These are phyloP conservation scores for Talaromyces sp. DNA, from an alignment of 2,329 filamentous ascomycete genomes.

Conservation along the genomic window DNA sequence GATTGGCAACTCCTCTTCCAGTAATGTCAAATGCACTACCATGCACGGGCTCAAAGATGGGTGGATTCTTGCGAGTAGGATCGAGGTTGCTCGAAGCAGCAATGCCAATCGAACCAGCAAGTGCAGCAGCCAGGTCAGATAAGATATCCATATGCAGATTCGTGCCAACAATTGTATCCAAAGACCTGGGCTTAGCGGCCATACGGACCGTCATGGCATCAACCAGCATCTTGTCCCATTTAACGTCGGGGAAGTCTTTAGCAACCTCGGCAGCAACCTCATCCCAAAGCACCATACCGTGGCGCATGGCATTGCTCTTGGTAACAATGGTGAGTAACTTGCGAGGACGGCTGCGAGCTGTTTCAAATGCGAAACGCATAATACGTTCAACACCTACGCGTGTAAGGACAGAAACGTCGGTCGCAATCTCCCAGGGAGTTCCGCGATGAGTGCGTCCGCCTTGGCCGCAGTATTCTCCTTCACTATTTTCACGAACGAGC, in stretches of 20 bases:
- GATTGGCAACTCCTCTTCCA: conserved; percentile 58
- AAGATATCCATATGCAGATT: conserved; percentile 63
- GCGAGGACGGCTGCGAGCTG: conserved; percentile 55
- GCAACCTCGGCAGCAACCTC: conserved; percentile 58
- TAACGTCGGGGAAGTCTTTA: conserved; percentile 60
- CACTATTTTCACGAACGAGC: conserved; percentile 65
- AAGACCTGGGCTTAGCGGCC: conserved; percentile 58
- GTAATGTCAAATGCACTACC: conserved; percentile 59
- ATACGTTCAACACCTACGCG: conserved; percentile 59
- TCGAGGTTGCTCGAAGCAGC: conserved; percentile 64
- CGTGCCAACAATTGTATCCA: conserved; percentile 65
- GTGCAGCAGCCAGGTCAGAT: neutral
- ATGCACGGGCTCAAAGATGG: conserved; percentile 58
- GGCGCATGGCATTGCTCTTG: conserved; percentile 65
- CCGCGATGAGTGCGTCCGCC: conserved; percentile 62
- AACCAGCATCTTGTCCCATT: conserved; percentile 64
- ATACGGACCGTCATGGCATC: conserved; percentile 67
- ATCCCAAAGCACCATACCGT: conserved; percentile 69
- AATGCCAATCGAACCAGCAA: conserved; percentile 59
- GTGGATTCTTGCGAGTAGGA: conserved; percentile 55
- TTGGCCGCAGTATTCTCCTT: conserved; percentile 66
- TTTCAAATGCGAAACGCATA: conserved; percentile 64
- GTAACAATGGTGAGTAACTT: conserved; percentile 64
- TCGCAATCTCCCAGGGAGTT: conserved; percentile 60
- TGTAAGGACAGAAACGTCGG: conserved; percentile 64